phyloP scores from a whole-genome alignment of 306 rosid genomes.

The Argentina anserina region DNA sequence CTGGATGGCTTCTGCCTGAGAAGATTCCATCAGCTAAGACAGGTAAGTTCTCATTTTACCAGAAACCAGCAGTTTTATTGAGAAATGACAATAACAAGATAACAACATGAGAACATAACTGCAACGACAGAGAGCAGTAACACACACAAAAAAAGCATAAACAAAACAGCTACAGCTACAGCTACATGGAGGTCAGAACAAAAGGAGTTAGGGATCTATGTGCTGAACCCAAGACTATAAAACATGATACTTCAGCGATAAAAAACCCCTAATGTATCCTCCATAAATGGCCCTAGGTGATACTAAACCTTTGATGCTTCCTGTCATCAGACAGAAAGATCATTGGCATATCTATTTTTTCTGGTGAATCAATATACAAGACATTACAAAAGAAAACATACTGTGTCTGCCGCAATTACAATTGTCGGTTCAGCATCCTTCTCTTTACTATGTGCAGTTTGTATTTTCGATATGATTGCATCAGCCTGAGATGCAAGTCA shows the following conservation, averaged over 20 bases:
- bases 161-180: background rate
- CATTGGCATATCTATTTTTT: background rate
- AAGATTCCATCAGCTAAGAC: conserved; percentile 47
- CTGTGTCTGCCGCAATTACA: conserved; percentile 88
- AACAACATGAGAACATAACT: background rate
- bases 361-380: background rate
- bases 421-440: conserved; percentile 57
- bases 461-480: conserved; percentile 70
- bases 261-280: conserved; percentile 29
- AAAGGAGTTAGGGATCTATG: background rate
- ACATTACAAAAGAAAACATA: conserved; percentile 29
- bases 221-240: background rate
- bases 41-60: conserved; percentile 28
- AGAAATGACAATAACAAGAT: background rate
- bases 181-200: background rate
- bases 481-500: conserved; percentile 71
- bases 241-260: conserved; percentile 10
- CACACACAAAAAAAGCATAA: background rate
- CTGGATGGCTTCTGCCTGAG: conserved; percentile 87
- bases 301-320: conserved; percentile 25
- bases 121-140: conserved; percentile 3
- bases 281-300: conserved; percentile 64
- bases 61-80: conserved; percentile 21
- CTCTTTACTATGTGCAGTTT: conserved; percentile 39
- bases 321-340: conserved; percentile 18